Conservation (phyloP, 345 rosid genomes). For the Diplotaxis tenuifolia region DNA sequence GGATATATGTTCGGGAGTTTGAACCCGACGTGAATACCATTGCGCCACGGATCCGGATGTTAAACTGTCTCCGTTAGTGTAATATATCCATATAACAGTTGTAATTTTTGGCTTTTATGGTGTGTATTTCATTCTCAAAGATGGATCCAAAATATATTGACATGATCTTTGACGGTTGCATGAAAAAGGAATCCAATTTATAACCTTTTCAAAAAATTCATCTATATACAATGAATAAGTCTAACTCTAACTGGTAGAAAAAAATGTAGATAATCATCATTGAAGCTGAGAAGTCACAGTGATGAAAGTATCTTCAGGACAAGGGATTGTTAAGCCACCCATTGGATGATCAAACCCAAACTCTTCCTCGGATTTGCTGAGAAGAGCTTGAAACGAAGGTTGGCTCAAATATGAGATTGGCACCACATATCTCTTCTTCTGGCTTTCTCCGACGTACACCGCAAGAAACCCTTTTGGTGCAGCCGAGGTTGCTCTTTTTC, state of each 20-base stretch:
- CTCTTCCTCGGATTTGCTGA: slow-evolving; percentile 47
- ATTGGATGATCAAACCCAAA: slow-evolving; percentile 50
- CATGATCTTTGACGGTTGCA: not conserved
- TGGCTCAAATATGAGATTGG: slow-evolving; percentile 48
- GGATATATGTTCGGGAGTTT: slow-evolving; percentile 21
- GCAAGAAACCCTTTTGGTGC: slow-evolving; percentile 39
- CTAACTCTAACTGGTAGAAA: not conserved
- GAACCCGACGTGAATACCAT: slow-evolving; percentile 97
- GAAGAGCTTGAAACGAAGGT: slow-evolving; percentile 43
- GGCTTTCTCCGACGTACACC: slow-evolving; percentile 45
- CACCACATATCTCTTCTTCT: slow-evolving; percentile 33
- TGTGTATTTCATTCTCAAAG: not conserved
- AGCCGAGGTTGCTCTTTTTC: not conserved
- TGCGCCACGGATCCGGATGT: slow-evolving; percentile 78
- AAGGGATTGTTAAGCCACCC: slow-evolving; percentile 53
- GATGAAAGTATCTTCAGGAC: slow-evolving; percentile 46
- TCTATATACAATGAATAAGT: not conserved
- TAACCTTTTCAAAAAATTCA: not conserved
- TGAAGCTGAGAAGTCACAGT: slow-evolving; percentile 34
- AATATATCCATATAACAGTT: too few relatives aligned
- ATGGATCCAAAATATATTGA: not conserved
- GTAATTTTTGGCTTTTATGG: not conserved
- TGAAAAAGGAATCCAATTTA: not conserved
- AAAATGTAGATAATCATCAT: slow-evolving; percentile 3
- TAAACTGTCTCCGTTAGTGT: too few relatives aligned